Base-by-base conservation (phyloP, 164 flowering plant genomes). In the Cinnamomum chago region DNA sequence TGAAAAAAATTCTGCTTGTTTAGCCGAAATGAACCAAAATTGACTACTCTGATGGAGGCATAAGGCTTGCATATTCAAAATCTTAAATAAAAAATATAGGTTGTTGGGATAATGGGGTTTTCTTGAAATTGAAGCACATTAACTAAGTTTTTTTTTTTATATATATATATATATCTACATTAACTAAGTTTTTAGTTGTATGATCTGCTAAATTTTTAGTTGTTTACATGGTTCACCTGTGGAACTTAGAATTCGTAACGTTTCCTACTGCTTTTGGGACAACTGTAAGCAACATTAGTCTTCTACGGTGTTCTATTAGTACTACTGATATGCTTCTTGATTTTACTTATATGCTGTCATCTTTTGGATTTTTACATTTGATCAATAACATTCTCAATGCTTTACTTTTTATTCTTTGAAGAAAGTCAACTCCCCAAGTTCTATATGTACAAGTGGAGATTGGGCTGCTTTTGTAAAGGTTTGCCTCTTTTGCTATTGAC, bases 391-490 rank as follows among this genome's bases (percentile, higher is more conserved):
- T 24, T 0, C 27, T 25, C 65, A 51, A 50, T 7, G 60, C 68
- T 40, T 35, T 24, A 24, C 14, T 52, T 67, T 71, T 77, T 11
- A 3, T 40, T 68, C 12, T 40, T 47, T 68, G 25, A 40, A 94
- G 99, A 83, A 83, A 86, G 89, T 95, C 84, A 91, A 91, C 84
- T 93, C 98, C 28, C 98, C 98, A 76, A 93, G 95, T 84, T 90
- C 91, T 52, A 55, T 78, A 51, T 86, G 89, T 76, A 83, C 95
- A 70, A 82, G 70, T 76, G 82, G 82, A 81, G 97, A 93, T 71
- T 95, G 98, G 99, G 77, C 87, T 67, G 71, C 92, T 33, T 87
- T 95, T 81, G 62, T 90, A 62, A 95, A 90, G 98, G 99, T 93
- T 83, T 79, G 25, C 18, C 18, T 67, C 40, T 30, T 30, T 33